Evolutionary conservation across 2,329 filamentous ascomycete species (phyloP).

Genomic region (Pseudogymnoascus sp.): DNA sequence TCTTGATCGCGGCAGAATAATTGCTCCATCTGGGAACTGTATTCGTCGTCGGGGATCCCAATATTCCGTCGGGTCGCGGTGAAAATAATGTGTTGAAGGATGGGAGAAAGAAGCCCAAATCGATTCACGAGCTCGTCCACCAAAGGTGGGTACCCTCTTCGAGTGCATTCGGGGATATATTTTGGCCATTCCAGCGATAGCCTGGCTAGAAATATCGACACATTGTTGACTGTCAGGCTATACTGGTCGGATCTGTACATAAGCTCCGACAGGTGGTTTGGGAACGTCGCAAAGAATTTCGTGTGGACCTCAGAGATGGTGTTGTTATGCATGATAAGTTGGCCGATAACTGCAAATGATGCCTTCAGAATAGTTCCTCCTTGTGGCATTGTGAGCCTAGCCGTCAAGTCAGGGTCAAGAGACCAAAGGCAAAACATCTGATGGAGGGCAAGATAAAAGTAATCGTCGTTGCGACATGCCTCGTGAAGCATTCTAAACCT

Average conservation of each 20-base stretch:
- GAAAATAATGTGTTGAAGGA: constrained; percentile 49
- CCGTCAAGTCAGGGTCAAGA: constrained; percentile 30
- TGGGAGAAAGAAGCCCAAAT: constrained; percentile 42
- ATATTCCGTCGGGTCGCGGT: constrained; percentile 42
- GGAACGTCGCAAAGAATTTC: constrained; percentile 42
- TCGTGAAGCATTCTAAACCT: constrained; percentile 48
- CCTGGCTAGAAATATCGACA: constrained; percentile 38
- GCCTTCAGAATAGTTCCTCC: constrained; percentile 17
- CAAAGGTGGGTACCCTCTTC: constrained; percentile 45
- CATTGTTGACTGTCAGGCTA: constrained; percentile 24
- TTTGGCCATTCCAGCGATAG: constrained; percentile 36
- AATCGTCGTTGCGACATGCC: constrained; percentile 50
- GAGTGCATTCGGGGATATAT: constrained; percentile 31
- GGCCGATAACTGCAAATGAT: constrained; percentile 32
- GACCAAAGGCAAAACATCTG: constrained; percentile 57
- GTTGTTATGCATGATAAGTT: constrained; percentile 40
- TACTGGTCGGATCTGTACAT: constrained; percentile 30
- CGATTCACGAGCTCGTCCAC: constrained; percentile 45
- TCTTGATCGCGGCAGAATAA: constrained; percentile 33
- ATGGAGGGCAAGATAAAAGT: constrained; percentile 58
- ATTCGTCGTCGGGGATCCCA: constrained; percentile 31
- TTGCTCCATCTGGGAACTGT: constrained; percentile 29
- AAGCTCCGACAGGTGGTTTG: constrained; percentile 28
- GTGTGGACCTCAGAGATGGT: constrained; percentile 34
- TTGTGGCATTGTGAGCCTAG: constrained; percentile 31